Evolutionary conservation across 306 rosid species (phyloP).

Genomic region (Notholithocarpus densiflorus): DNA sequence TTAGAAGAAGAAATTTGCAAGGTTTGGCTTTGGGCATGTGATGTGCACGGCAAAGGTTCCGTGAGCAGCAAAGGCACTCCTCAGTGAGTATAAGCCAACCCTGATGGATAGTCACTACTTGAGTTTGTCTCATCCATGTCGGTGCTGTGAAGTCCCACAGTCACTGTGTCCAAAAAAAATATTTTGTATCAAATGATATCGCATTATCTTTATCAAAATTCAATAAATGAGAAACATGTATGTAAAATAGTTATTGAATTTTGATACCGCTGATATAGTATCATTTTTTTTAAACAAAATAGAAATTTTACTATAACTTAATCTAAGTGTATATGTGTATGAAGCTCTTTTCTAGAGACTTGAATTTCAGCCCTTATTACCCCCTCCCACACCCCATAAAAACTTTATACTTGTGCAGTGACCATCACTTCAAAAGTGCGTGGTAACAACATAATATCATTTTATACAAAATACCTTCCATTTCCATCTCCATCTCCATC

Average conservation of each 20-base stretch:
- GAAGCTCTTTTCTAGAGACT: fast-evolving
- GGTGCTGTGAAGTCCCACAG: neutral
- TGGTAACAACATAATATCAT: fast-evolving
- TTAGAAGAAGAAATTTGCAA: neutral
- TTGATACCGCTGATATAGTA: fast-evolving
- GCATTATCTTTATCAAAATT: too few species aligned
- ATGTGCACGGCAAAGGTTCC: neutral
- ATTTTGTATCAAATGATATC: too few species aligned
- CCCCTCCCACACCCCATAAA: too few species aligned
- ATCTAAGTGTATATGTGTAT: too few species aligned
- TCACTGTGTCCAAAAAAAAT: too few species aligned
- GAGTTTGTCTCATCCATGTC: neutral
- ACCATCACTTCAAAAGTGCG: too few species aligned
- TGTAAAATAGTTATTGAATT: too few species aligned
- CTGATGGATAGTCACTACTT: neutral
- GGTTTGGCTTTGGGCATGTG: neutral
- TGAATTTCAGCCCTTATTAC: too few species aligned
- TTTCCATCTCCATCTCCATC: neutral
- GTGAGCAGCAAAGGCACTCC: neutral
- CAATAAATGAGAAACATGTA: too few species aligned
- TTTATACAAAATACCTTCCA: neutral
- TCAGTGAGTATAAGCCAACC: neutral
- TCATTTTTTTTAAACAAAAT: too few species aligned
- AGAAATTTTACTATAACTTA: too few species aligned
- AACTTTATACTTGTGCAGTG: too few species aligned